These are phyloP conservation scores for Glycine tomentella DNA, from an alignment of 306 rosid species.

Conservation along the genomic window DNA sequence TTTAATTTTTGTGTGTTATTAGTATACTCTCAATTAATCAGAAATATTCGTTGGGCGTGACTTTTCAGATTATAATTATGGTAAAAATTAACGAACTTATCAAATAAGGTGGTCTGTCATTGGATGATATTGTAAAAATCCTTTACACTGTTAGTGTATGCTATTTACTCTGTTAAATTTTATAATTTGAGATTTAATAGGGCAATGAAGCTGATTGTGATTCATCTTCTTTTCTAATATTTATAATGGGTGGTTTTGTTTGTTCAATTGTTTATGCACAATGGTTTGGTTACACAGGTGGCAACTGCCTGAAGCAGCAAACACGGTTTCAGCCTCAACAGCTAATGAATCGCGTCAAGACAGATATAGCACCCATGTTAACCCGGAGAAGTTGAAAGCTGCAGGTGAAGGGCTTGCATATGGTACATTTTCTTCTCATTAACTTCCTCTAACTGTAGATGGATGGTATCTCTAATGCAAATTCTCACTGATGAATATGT, in stretches of 20 bases:
- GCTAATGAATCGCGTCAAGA: slow-evolving; percentile 88
- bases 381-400: slow-evolving; percentile 87
- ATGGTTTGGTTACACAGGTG: slow-evolving; percentile 65
- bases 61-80: neutral
- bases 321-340: slow-evolving; percentile 72
- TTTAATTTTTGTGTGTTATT: neutral
- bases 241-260: slow-evolving; percentile 7
- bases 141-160: neutral
- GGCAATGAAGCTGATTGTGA: neutral
- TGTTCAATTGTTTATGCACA: slow-evolving; percentile 14
- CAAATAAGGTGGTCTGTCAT: neutral
- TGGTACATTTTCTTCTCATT: slow-evolving; percentile 54
- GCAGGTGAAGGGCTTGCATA: slow-evolving; percentile 85
- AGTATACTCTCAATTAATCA: neutral
- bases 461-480: slow-evolving; percentile 36
- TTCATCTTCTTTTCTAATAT: neutral
- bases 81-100: neutral
- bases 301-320: slow-evolving; percentile 61
- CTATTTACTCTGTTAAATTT: neutral
- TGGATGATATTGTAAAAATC: neutral
- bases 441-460: neutral
- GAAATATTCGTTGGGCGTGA: neutral
- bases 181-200: neutral
- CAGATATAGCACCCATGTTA: slow-evolving; percentile 48
- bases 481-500: neutral